Evolutionary conservation across 2,329 filamentous ascomycete genomes (phyloP).

Genomic region (Coniochaeta sp.): DNA sequence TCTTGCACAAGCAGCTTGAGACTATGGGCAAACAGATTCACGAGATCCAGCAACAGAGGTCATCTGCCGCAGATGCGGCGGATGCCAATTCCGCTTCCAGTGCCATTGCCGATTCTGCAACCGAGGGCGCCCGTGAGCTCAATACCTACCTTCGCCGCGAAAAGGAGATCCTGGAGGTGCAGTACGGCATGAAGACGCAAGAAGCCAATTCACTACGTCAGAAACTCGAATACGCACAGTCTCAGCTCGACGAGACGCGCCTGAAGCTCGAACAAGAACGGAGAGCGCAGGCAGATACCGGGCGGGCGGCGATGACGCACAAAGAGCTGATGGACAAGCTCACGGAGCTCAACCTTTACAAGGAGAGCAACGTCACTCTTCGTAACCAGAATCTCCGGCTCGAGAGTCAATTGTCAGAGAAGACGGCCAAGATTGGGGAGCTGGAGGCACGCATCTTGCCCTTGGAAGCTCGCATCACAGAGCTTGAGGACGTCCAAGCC

Average conservation of each 20-base stretch:
- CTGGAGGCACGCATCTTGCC: conserved; percentile 72
- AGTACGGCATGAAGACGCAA: conserved; percentile 81
- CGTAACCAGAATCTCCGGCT: conserved; percentile 79
- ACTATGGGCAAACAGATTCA: conserved; percentile 73
- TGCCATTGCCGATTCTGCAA: conserved; percentile 47
- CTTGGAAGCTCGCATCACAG: conserved; percentile 69
- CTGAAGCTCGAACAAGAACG: conserved; percentile 89
- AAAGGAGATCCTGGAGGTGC: conserved; percentile 97
- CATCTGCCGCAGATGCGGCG: conserved; percentile 35
- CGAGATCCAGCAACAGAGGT: conserved; percentile 68
- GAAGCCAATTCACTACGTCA: conserved; percentile 85
- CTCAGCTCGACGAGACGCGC: conserved; percentile 80
- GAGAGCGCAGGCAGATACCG: conserved; percentile 64
- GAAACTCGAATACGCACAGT: conserved; percentile 79
- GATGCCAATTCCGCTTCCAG: conserved; percentile 21
- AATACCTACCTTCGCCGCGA: conserved; percentile 88
- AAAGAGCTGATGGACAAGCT: conserved; percentile 91
- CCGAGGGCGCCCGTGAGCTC: conserved; percentile 79
- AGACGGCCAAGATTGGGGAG: conserved; percentile 66
- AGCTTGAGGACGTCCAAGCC: conserved; percentile 73
- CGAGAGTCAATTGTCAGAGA: conserved; percentile 68
- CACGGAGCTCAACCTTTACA: conserved; percentile 90
- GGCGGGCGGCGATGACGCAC: conserved; percentile 69
- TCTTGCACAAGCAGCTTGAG: conserved; percentile 85
- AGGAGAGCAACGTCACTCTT: conserved; percentile 87